phyloP scores from a whole-genome alignment of 768 basidiomycete species.

The Ramaria sp. region DNA sequence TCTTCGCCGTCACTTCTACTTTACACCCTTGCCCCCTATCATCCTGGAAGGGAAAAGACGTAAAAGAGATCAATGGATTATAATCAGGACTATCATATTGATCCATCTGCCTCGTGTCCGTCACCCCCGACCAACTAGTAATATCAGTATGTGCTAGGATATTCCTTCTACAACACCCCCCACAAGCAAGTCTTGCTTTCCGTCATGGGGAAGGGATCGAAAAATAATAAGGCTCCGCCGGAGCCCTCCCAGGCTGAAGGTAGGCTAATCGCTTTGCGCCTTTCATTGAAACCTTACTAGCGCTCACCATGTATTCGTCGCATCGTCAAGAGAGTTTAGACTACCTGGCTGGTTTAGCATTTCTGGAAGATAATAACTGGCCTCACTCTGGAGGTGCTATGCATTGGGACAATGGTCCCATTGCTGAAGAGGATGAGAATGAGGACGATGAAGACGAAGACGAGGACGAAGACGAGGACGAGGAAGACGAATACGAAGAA shows the following conservation, averaged over 20 bases:
- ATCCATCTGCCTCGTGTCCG: slow-evolving; percentile 1
- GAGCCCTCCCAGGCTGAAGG: not conserved
- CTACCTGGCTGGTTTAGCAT: not conserved
- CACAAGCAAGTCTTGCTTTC: not conserved
- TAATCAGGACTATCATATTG: not conserved
- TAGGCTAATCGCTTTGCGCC: not conserved
- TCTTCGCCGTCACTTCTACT: not conserved
- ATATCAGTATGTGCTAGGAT: not conserved
- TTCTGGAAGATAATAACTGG: not conserved
- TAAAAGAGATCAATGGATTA: slow-evolving; percentile 1
- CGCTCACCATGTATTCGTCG: not conserved
- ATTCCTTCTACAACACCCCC: not conserved
- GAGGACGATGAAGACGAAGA: slow-evolving; percentile 7
- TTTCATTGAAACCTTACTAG: not conserved
- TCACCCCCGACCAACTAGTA: not conserved
- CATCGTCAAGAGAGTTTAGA: not conserved
- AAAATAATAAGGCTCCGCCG: not conserved
- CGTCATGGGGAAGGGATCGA: not conserved
- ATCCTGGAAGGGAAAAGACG: not conserved
- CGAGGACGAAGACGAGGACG: slow-evolving; percentile 5
- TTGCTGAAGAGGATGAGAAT: slow-evolving; percentile 5
- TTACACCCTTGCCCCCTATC: not conserved
- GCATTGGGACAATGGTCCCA: not conserved
- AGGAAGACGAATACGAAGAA: not conserved
- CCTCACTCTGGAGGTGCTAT: not conserved